A percentile compares a stretch with the other conserved stretches of the same genome.
Evolutionary conservation across 257 asterid genomes (phyloP).

Genomic region (Verbascum thapsus): DNA sequence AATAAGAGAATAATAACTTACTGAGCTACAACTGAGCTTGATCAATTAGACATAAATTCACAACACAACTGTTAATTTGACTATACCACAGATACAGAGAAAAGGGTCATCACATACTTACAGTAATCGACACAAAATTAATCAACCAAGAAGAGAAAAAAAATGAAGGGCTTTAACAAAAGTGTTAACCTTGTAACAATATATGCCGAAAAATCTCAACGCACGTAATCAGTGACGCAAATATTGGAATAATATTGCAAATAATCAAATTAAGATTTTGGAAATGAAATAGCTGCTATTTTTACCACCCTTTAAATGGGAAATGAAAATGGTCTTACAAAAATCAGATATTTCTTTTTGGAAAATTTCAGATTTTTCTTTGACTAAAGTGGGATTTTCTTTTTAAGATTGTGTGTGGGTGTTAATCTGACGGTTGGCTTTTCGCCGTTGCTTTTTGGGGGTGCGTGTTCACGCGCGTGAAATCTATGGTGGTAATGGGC

Average conservation of each 20-base stretch:
- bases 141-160: not conserved
- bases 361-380: slow-evolving; percentile 8
- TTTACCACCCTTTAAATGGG: slow-evolving; percentile 12
- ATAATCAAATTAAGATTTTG: too few relatives aligned
- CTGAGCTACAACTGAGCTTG: too few relatives aligned
- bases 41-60: too few relatives aligned
- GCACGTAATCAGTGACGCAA: slow-evolving; percentile 32
- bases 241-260: slow-evolving; percentile 5
- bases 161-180: slow-evolving; percentile 13
- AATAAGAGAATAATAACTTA: too few relatives aligned
- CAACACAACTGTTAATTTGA: not conserved
- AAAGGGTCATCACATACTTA: slow-evolving; percentile 9
- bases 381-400: slow-evolving; percentile 1
- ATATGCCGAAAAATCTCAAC: slow-evolving; percentile 9
- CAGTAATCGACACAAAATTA: slow-evolving; percentile 13
- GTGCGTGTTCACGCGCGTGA: not conserved
- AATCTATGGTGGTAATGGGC: slow-evolving; percentile 4
- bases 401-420: not conserved
- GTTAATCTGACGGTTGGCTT: slow-evolving; percentile 29
- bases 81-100: not conserved
- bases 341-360: slow-evolving; percentile 2
- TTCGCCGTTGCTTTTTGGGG: not conserved
- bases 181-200: slow-evolving; percentile 13
- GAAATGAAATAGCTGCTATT: not conserved
- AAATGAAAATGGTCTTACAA: not conserved